Evolutionary conservation across 345 rosid species (phyloP).

Genomic region (Aurinia saxatilis): DNA sequence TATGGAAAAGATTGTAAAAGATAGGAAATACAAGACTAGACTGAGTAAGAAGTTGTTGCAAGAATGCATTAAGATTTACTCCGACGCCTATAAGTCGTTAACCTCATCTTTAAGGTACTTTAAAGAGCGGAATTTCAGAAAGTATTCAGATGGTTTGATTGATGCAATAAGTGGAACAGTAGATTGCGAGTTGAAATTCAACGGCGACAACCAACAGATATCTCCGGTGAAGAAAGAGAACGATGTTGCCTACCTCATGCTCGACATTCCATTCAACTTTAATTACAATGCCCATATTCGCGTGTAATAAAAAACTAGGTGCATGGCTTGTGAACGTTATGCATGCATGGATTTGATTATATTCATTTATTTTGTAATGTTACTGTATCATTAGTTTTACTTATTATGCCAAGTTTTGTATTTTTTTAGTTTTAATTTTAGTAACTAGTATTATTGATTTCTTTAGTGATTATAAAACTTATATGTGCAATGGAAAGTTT

Average conservation of each 20-base stretch:
- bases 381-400: no score
- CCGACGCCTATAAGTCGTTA: background rate
- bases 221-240: slow-evolving; percentile 29
- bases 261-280: background rate
- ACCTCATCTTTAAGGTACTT: slow-evolving; percentile 5
- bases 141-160: background rate
- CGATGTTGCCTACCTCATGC: slow-evolving; percentile 17
- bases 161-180: slow-evolving; percentile 21
- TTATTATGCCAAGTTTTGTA: no score
- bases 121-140: slow-evolving; percentile 3
- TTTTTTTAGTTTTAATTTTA: no score
- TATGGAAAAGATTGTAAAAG: slow-evolving; percentile 9
- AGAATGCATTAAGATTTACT: slow-evolving; percentile 34
- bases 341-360: no score
- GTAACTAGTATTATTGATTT: no score
- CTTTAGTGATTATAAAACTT: no score
- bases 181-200: slow-evolving; percentile 38
- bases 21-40: slow-evolving; percentile 1
- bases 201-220: slow-evolving; percentile 1
- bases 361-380: no score
- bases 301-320: no score
- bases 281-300: background rate
- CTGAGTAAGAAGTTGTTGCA: slow-evolving; percentile 2
- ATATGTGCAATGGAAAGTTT: no score
- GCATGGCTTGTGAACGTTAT: no score